These are phyloP conservation scores for Rhodosporidiobolus odoratus DNA, from an alignment of 768 basidiomycete species.

Conservation along the genomic window DNA sequence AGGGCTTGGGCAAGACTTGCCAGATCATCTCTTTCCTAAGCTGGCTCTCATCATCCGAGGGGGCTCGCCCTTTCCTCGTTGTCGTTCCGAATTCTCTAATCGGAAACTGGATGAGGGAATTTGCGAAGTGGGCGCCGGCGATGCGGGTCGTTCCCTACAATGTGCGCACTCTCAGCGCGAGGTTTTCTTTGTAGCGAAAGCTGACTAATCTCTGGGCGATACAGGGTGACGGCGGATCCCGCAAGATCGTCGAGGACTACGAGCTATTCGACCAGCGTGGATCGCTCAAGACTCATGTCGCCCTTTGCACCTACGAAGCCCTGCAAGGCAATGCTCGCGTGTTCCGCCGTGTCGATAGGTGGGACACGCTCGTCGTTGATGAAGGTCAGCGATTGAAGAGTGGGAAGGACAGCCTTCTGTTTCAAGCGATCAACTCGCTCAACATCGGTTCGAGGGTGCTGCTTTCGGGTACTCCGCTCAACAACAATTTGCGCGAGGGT, in stretches of 20 bases:
- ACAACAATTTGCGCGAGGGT: slow-evolving; percentile 86
- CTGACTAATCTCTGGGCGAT: neutral
- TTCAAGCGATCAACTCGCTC: slow-evolving; percentile 16
- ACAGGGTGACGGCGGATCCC: slow-evolving; percentile 70
- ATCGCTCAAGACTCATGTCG: slow-evolving; percentile 54
- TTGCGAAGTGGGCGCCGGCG: slow-evolving; percentile 64
- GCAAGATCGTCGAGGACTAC: slow-evolving; percentile 72
- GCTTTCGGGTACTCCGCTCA: slow-evolving; percentile 65
- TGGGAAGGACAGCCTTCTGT: slow-evolving; percentile 53
- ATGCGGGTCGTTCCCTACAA: slow-evolving; percentile 71
- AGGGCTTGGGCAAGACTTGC: slow-evolving; percentile 75
- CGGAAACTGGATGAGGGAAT: slow-evolving; percentile 79
- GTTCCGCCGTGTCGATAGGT: slow-evolving; percentile 76
- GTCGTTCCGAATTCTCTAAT: slow-evolving; percentile 96
- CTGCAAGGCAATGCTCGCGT: slow-evolving; percentile 61
- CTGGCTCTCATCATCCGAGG: slow-evolving; percentile 55
- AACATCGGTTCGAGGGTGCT: slow-evolving; percentile 60
- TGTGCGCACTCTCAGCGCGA: too few species aligned
- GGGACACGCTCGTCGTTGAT: slow-evolving; percentile 91
- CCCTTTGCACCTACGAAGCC: slow-evolving; percentile 84
- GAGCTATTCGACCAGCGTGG: slow-evolving; percentile 63
- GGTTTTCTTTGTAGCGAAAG: neutral
- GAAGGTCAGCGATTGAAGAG: slow-evolving; percentile 68
- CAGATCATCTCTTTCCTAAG: slow-evolving; percentile 73
- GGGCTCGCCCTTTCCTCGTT: slow-evolving; percentile 73